phyloP scores from a whole-genome alignment of 371 early-diverging fungal species.

The Mortierella sp. region DNA sequence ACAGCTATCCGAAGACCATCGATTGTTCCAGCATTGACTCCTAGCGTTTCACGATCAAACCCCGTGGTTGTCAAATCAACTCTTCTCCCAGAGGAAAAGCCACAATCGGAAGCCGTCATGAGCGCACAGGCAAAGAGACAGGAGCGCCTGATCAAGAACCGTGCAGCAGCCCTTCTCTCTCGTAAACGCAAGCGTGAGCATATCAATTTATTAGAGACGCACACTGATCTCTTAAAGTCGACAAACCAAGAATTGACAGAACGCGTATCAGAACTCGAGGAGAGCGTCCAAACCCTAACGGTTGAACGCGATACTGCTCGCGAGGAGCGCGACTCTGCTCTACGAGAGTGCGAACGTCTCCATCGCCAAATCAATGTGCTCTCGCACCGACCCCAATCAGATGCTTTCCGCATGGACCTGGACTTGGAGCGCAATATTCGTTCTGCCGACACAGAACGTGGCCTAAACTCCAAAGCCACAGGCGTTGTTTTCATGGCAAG shows the following conservation, averaged over 20 bases:
- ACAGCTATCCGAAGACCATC: conserved; percentile 33
- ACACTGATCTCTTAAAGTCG: conserved; percentile 67
- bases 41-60: conserved; percentile 36
- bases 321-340: conserved; percentile 57
- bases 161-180: conserved; percentile 90
- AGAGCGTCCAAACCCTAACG: conserved; percentile 55
- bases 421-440: conserved; percentile 51
- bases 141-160: conserved; percentile 90
- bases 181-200: conserved; percentile 93
- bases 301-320: conserved; percentile 58
- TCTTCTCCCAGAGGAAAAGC: conserved; percentile 47
- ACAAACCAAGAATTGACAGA: conserved; percentile 73
- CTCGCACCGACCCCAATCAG: conserved; percentile 27
- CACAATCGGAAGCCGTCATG: conserved; percentile 51
- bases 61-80: conserved; percentile 51
- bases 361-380: conserved; percentile 41
- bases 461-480: conserved; percentile 60
- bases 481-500: conserved; percentile 82
- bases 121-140: conserved; percentile 74
- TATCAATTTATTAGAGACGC: conserved; percentile 78
- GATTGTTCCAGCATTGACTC: conserved; percentile 44
- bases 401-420: conserved; percentile 41
- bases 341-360: conserved; percentile 55
- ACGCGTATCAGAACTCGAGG: conserved; percentile 73
- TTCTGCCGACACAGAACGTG: conserved; percentile 41